Conservation (phyloP, 2,329 filamentous ascomycete genomes). For the Xylaria sp. region DNA sequence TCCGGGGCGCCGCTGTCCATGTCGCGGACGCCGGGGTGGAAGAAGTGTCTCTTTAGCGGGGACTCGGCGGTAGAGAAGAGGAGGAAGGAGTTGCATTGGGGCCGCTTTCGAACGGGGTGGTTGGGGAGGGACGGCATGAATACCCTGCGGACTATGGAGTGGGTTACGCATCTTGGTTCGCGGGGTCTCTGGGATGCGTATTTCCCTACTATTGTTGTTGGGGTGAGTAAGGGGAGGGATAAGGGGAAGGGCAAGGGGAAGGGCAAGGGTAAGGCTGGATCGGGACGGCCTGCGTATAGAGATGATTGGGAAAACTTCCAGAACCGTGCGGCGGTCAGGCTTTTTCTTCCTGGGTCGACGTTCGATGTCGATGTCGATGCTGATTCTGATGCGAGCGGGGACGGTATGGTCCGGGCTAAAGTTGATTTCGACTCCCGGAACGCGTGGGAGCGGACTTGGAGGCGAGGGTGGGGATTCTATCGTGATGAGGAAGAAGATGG, state of each 20-base stretch:
- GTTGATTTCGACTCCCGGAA: too few species aligned
- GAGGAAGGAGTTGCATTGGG: too few species aligned
- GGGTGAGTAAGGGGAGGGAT: too few species aligned
- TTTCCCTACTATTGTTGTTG: conserved; percentile 39
- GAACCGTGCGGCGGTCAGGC: not conserved
- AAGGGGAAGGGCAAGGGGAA: conserved; percentile 5
- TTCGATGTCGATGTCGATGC: not conserved
- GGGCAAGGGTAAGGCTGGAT: too few species aligned
- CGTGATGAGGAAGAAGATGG: too few species aligned
- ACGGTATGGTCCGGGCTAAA: too few species aligned
- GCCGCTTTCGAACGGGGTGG: too few species aligned
- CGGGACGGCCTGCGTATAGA: not conserved
- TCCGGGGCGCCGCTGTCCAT: conserved; percentile 50
- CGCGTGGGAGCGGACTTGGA: too few species aligned
- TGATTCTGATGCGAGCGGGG: too few species aligned
- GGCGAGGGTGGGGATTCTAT: too few species aligned
- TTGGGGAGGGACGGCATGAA: not conserved
- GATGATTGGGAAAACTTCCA: not conserved
- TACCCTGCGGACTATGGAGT: conserved; percentile 43
- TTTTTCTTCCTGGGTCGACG: not conserved
- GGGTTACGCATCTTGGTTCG: conserved; percentile 47
- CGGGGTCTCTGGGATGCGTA: conserved; percentile 47
- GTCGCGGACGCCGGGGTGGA: conserved; percentile 38
- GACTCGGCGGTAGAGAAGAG: too few species aligned
- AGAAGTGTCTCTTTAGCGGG: conserved; percentile 11